These are phyloP conservation scores for Fusarium sp. DNA, from an alignment of 2,329 filamentous ascomycete species.

Conservation along the genomic window DNA sequence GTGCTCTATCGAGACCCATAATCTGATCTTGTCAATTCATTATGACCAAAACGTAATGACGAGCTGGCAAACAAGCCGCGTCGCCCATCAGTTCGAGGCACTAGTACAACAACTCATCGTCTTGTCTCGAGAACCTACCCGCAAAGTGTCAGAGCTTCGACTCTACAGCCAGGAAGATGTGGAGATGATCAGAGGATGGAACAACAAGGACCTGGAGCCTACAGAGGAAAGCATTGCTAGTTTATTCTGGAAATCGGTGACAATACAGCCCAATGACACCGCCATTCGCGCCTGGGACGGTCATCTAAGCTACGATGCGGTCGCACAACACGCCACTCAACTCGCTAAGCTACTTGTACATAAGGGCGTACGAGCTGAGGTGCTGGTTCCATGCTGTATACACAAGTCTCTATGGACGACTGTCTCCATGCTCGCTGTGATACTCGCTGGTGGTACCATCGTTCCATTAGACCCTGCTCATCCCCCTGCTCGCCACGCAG, in stretches of 20 bases:
- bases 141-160: slow-evolving; percentile 25
- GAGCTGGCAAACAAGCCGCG: slow-evolving; percentile 21
- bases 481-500: slow-evolving; percentile 22
- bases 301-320: slow-evolving; percentile 24
- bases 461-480: slow-evolving; percentile 43
- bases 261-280: background rate
- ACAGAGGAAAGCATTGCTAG: background rate
- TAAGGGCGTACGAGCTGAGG: slow-evolving; percentile 6
- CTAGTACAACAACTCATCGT: slow-evolving; percentile 31
- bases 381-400: slow-evolving; percentile 37
- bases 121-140: slow-evolving; percentile 1
- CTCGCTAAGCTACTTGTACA: slow-evolving; percentile 12
- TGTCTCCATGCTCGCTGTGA: slow-evolving; percentile 43
- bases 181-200: slow-evolving; percentile 32
- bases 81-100: slow-evolving; percentile 34
- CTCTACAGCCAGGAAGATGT: slow-evolving; percentile 25
- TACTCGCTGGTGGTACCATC: slow-evolving; percentile 43
- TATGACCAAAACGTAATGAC: slow-evolving; percentile 23
- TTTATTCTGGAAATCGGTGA: slow-evolving; percentile 20
- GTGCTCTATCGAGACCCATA: slow-evolving; percentile 19
- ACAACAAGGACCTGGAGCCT: background rate
- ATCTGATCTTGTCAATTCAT: slow-evolving; percentile 23
- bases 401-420: slow-evolving; percentile 44
- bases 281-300: slow-evolving; percentile 41
- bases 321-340: slow-evolving; percentile 8